These are phyloP conservation scores for Pichia phayaonensis DNA, from an alignment of 805 yeast genomes.

Conservation along the genomic window DNA sequence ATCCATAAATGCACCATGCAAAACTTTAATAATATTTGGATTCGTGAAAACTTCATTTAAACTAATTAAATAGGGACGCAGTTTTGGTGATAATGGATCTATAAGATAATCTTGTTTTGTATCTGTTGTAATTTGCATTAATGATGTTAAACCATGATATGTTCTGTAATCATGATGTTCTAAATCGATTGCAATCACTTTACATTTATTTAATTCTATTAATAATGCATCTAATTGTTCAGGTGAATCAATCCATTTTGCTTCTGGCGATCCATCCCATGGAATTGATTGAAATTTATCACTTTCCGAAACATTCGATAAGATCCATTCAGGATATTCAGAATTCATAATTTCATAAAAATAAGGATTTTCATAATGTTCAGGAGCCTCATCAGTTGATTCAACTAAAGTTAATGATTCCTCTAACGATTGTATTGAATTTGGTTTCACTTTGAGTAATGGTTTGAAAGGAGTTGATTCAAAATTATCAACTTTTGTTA, in stretches of 20 bases:
- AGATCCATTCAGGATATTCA: constrained; percentile 56
- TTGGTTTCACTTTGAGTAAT: constrained; percentile 61
- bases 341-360: constrained; percentile 60
- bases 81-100: constrained; percentile 59
- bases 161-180: constrained; percentile 94
- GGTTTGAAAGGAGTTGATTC: constrained; percentile 75
- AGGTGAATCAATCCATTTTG: constrained; percentile 59
- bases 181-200: constrained; percentile 83
- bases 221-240: constrained; percentile 50
- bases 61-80: constrained; percentile 60
- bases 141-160: constrained; percentile 81
- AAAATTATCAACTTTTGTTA: constrained; percentile 50
- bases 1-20: constrained; percentile 97
- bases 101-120: constrained; percentile 61
- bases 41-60: constrained; percentile 74
- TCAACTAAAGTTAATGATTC: constrained; percentile 37
- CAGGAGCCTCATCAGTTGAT: constrained; percentile 36
- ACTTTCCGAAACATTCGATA: constrained; percentile 29
- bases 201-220: constrained; percentile 37
- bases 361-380: constrained; percentile 77
- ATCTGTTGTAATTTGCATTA: constrained; percentile 87
- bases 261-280: constrained; percentile 48
- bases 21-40: constrained; percentile 75
- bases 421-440: constrained; percentile 51
- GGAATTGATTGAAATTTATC: constrained; percentile 43